These are phyloP conservation scores for Cadophora luteo-olivacea DNA, from an alignment of 2,329 filamentous ascomycete species.

Conservation along the genomic window DNA sequence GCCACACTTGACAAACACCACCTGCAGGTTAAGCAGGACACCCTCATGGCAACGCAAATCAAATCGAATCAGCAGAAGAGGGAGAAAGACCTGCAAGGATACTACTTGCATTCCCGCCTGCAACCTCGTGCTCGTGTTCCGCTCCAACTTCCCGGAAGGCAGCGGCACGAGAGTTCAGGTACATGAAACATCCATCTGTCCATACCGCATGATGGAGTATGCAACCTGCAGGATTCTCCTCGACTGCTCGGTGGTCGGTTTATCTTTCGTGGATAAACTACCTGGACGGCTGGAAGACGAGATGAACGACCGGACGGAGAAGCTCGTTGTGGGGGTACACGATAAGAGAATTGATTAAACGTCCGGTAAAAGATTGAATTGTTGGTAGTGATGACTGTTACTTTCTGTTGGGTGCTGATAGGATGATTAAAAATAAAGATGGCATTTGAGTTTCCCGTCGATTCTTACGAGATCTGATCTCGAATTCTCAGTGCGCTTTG, in stretches of 20 bases:
- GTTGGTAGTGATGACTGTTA: neutral
- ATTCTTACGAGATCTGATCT: neutral
- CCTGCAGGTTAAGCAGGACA: neutral
- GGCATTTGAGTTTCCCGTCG: too few relatives aligned
- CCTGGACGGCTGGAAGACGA: neutral
- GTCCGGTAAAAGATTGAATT: neutral
- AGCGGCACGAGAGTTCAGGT: conserved; percentile 1
- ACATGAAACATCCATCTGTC: conserved; percentile 3
- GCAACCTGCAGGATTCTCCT: neutral
- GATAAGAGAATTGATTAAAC: neutral
- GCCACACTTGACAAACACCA: neutral
- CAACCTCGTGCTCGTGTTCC: neutral
- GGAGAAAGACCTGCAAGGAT: neutral
- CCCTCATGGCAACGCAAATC: neutral
- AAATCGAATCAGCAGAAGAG: neutral
- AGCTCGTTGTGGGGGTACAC: neutral
- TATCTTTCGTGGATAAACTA: neutral
- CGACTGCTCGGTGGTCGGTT: neutral
- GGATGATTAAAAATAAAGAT: neutral
- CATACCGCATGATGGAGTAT: neutral
- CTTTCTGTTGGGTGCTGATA: neutral
- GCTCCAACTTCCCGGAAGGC: neutral
- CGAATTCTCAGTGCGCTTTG: neutral
- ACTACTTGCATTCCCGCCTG: neutral
- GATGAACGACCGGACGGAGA: neutral